These are phyloP conservation scores for Diplodia scrobiculata DNA, from an alignment of 2,329 filamentous ascomycete genomes.

Conservation along the genomic window DNA sequence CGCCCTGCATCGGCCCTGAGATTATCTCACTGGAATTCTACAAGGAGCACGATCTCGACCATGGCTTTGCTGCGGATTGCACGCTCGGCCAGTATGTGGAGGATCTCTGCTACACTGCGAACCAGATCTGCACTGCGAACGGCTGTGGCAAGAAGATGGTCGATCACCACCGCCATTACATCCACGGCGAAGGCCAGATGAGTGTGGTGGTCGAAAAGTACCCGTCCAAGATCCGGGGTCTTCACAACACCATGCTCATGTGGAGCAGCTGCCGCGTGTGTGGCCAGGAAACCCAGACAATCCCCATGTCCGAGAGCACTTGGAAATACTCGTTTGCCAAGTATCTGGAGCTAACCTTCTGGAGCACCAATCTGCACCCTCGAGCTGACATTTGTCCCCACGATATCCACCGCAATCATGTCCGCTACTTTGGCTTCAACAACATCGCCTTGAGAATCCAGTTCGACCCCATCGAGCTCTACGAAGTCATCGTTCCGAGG, in stretches of 20 bases:
- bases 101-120: constrained; percentile 76
- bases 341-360: constrained; percentile 96
- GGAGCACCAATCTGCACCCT: constrained; percentile 80
- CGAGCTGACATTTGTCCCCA: constrained; percentile 79
- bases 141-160: constrained; percentile 86
- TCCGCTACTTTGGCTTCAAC: constrained; percentile 87
- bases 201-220: constrained; percentile 85
- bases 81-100: constrained; percentile 95
- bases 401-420: constrained; percentile 87
- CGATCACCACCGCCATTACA: constrained; percentile 94
- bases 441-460: constrained; percentile 86
- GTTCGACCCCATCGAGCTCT: constrained; percentile 86
- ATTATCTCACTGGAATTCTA: constrained; percentile 92
- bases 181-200: constrained; percentile 91
- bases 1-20: constrained; percentile 88
- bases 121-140: constrained; percentile 76
- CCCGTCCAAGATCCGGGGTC: constrained; percentile 64
- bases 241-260: constrained; percentile 83
- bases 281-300: constrained; percentile 83
- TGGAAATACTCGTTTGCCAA: constrained; percentile 99
- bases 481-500: constrained; percentile 91
- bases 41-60: constrained; percentile 75
- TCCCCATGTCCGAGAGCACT: constrained; percentile 87
- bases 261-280: constrained; percentile 97
- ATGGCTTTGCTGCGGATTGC: constrained; percentile 77